Evolutionary conservation across 768 basidiomycete species (phyloP).

Genomic region (Mycena vitilis): DNA sequence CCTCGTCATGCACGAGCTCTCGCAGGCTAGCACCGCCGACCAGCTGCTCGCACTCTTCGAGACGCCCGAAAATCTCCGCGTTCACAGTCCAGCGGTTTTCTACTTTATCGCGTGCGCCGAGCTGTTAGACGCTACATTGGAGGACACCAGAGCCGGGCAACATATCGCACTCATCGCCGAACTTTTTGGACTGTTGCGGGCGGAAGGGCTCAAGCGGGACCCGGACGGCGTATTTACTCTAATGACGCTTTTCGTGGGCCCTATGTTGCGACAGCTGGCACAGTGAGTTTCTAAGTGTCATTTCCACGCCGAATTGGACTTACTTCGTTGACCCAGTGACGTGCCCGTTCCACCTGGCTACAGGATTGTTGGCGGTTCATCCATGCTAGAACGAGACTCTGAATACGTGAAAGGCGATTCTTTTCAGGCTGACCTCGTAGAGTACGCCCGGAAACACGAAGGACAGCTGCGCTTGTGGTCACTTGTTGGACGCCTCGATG

Average conservation of each 20-base stretch:
- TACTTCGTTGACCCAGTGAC: not conserved
- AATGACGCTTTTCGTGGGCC: not conserved
- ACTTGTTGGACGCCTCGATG: conserved; percentile 24
- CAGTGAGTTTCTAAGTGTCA: conserved; percentile 3
- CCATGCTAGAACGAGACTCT: not conserved
- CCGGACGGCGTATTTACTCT: not conserved
- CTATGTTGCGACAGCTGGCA: not conserved
- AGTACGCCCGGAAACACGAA: conserved; percentile 20
- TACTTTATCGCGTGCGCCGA: conserved; percentile 9
- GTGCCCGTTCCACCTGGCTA: conserved; percentile 3
- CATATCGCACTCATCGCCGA: conserved; percentile 19
- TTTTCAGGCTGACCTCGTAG: conserved; percentile 3
- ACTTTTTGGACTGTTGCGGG: conserved; percentile 17
- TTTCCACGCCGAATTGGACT: no score
- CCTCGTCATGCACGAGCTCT: conserved; percentile 6
- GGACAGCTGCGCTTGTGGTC: conserved; percentile 23
- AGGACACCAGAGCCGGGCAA: conserved; percentile 9
- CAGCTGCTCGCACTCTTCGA: conserved; percentile 21
- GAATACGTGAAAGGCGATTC: conserved; percentile 8
- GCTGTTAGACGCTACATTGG: conserved; percentile 12
- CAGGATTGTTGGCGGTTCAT: not conserved
- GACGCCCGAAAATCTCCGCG: conserved; percentile 9
- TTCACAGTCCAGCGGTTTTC: not conserved
- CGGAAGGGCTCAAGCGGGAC: conserved; percentile 21
- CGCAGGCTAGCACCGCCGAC: conserved; percentile 4